These are phyloP conservation scores for Termitomyces sp. DNA, from an alignment of 768 basidiomycete species.

Conservation along the genomic window DNA sequence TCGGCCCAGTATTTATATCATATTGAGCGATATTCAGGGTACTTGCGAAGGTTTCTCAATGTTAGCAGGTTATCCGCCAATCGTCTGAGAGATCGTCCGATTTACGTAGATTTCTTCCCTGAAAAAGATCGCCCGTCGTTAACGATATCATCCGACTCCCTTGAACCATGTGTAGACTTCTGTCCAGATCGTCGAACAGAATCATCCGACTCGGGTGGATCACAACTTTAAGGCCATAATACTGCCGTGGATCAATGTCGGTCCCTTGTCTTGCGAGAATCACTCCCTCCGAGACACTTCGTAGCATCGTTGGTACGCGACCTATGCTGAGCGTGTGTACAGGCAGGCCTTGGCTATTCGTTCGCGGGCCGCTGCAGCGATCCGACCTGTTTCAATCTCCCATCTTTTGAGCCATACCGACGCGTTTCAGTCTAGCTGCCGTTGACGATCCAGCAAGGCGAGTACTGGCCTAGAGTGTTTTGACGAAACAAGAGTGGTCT, in stretches of 20 bases:
- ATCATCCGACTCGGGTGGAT: background rate
- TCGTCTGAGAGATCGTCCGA: background rate
- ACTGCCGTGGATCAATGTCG: background rate
- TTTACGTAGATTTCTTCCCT: background rate
- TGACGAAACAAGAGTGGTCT: too few species aligned
- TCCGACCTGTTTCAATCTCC: background rate
- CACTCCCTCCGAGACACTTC: background rate
- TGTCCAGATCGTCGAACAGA: background rate
- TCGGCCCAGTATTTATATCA: background rate
- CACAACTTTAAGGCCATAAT: background rate
- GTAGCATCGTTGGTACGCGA: background rate
- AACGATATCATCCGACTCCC: background rate
- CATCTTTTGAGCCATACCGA: background rate
- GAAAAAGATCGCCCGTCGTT: background rate
- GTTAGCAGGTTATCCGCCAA: background rate
- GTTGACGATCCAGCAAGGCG: background rate
- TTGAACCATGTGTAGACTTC: background rate
- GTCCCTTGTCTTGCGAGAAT: background rate
- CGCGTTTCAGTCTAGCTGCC: background rate
- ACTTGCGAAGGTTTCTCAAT: background rate
- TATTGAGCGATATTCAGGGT: background rate
- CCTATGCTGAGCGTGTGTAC: background rate
- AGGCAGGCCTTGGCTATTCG: background rate
- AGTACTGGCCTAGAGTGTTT: background rate
- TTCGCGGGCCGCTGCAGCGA: background rate